These are phyloP conservation scores for Lactarius indigo DNA, from an alignment of 768 basidiomycete species.

Conservation along the genomic window DNA sequence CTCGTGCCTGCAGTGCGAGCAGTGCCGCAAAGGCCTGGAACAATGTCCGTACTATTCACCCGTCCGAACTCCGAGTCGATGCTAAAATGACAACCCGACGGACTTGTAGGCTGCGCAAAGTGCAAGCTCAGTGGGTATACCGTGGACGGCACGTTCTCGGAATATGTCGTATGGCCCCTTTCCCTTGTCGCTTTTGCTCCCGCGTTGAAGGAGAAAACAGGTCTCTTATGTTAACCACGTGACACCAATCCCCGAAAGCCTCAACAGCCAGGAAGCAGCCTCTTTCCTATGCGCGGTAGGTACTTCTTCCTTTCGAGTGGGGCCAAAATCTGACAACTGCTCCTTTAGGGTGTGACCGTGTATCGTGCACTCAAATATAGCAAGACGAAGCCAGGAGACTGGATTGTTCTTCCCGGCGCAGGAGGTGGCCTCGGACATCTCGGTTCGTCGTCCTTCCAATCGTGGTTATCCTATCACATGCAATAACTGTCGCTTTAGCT, in stretches of 20 bases:
- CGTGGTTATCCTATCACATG: neutral
- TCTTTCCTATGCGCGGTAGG: conserved; percentile 75
- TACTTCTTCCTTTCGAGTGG: conserved; percentile 1
- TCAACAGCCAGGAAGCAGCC: conserved; percentile 64
- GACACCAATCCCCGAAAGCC: conserved; percentile 71
- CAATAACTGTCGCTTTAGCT: conserved; percentile 36
- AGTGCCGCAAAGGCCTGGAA: conserved; percentile 72
- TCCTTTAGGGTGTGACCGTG: conserved; percentile 69
- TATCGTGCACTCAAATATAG: conserved; percentile 82
- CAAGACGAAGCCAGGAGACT: conserved; percentile 62
- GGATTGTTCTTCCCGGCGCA: conserved; percentile 73
- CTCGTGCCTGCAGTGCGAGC: conserved; percentile 72
- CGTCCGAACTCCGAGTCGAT: conserved; percentile 2
- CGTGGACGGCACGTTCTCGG: conserved; percentile 72
- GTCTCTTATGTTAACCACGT: conserved; percentile 71
- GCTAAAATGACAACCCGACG: neutral
- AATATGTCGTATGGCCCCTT: conserved; percentile 46
- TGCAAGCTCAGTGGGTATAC: conserved; percentile 66
- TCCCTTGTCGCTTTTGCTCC: neutral
- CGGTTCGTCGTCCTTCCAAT: conserved; percentile 35
- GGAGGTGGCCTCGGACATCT: conserved; percentile 84
- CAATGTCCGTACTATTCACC: conserved; percentile 59
- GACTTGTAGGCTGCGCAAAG: conserved; percentile 50
- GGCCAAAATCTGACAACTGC: neutral
- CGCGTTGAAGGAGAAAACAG: conserved; percentile 27